These are phyloP conservation scores for Fibroporia radiculosa DNA, from an alignment of 768 basidiomycete species.

Conservation along the genomic window DNA sequence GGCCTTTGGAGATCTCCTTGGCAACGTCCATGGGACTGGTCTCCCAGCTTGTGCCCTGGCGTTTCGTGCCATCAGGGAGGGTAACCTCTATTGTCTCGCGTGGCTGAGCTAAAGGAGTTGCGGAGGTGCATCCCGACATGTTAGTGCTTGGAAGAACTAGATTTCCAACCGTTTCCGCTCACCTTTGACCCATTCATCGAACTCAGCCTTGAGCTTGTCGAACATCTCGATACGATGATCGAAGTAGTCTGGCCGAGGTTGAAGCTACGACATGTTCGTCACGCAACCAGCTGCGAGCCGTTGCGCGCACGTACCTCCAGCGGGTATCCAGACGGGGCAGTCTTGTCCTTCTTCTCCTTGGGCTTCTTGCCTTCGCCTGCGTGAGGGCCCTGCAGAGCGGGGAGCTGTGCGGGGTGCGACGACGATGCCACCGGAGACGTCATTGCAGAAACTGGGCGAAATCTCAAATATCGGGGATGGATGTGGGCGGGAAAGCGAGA, in stretches of 20 bases:
- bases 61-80: constrained; percentile 77
- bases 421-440: constrained; percentile 47
- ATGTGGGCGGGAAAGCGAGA: neutral
- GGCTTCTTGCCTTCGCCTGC: constrained; percentile 23
- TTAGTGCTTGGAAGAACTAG: too few relatives aligned
- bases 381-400: constrained; percentile 39
- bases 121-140: too few relatives aligned
- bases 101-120: constrained; percentile 77
- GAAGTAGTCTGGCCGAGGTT: constrained; percentile 82
- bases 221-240: constrained; percentile 87
- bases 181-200: constrained; percentile 79
- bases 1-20: constrained; percentile 76
- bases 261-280: constrained; percentile 40
- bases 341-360: constrained; percentile 34
- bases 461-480: neutral
- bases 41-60: constrained; percentile 87
- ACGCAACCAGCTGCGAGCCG: neutral
- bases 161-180: constrained; percentile 12
- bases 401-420: constrained; percentile 40
- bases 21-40: constrained; percentile 91
- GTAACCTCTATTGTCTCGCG: constrained; percentile 79
- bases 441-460: constrained; percentile 32
- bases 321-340: constrained; percentile 38
- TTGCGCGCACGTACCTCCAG: constrained; percentile 57
- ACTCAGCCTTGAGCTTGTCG: constrained; percentile 76